Evolutionary conservation across 2,329 filamentous ascomycete genomes (phyloP).

Genomic region (Talaromyces marneffei): DNA sequence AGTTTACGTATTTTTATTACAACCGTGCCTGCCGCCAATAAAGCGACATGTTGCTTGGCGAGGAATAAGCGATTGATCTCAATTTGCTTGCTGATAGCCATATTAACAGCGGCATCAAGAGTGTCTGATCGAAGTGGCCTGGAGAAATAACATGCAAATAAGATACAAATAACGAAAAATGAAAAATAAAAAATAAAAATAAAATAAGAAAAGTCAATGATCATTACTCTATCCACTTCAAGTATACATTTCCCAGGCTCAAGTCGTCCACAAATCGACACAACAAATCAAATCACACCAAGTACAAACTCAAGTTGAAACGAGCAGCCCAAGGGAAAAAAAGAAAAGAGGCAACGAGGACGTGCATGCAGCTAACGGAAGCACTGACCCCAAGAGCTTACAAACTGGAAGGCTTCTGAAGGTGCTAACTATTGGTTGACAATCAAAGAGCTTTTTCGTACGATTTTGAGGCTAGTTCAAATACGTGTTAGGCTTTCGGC

Average conservation of each 20-base stretch:
- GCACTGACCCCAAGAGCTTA: conserved; percentile 8
- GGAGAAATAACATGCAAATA: neutral
- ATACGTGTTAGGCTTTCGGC: neutral
- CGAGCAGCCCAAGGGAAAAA: neutral
- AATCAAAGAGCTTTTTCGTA: neutral
- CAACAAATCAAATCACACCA: neutral
- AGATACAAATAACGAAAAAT: no score
- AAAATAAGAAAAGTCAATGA: neutral
- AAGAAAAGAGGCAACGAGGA: neutral
- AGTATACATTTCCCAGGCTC: neutral
- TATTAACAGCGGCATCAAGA: neutral
- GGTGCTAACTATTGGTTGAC: neutral
- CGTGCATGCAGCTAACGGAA: conserved; percentile 7
- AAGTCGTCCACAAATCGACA: neutral
- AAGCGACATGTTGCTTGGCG: neutral
- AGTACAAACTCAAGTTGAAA: neutral
- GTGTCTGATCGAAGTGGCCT: no score
- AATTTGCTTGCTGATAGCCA: neutral
- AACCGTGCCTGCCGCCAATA: neutral
- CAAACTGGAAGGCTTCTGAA: neutral
- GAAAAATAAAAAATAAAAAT: neutral
- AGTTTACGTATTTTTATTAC: conserved; percentile 2
- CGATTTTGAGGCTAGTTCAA: neutral
- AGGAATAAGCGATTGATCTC: neutral
- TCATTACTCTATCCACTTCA: neutral